A percentile compares a stretch with the other conserved stretches of the same genome.
phyloP scores from a whole-genome alignment of 768 basidiomycete genomes.

The Phanerochaete carnosa region DNA sequence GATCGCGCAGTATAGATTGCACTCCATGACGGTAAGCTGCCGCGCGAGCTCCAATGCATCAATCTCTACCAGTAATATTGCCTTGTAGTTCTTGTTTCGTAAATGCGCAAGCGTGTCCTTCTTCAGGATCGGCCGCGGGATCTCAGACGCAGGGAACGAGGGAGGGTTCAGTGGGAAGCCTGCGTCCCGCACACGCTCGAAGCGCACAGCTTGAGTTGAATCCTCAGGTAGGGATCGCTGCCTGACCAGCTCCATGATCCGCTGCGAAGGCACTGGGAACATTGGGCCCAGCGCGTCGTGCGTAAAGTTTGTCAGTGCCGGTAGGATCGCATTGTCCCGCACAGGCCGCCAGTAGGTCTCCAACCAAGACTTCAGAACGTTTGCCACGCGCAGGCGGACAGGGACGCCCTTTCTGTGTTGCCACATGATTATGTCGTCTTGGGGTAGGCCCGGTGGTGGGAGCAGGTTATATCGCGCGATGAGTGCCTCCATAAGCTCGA shows the following conservation, averaged over 20 bases:
- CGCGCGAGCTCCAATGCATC: slow-evolving; percentile 89
- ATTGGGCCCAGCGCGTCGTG: slow-evolving; percentile 55
- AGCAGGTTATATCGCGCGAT: slow-evolving; percentile 81
- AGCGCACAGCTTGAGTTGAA: slow-evolving; percentile 50
- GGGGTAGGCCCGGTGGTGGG: slow-evolving; percentile 54
- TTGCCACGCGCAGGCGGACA: slow-evolving; percentile 86
- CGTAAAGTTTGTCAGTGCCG: slow-evolving; percentile 56
- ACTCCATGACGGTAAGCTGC: slow-evolving; percentile 94
- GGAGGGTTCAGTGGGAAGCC: slow-evolving; percentile 73
- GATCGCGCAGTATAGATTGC: slow-evolving; percentile 80
- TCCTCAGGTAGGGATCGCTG: slow-evolving; percentile 33
- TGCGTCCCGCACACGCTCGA: slow-evolving; percentile 68
- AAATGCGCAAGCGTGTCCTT: slow-evolving; percentile 70
- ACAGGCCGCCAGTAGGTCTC: slow-evolving; percentile 86
- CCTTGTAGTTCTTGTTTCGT: slow-evolving; percentile 58
- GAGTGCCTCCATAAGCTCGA: slow-evolving; percentile 71
- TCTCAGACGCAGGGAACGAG: slow-evolving; percentile 49
- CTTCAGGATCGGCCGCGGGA: slow-evolving; percentile 85
- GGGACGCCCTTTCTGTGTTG: slow-evolving; percentile 85
- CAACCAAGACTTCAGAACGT: slow-evolving; percentile 93
- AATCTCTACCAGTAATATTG: slow-evolving; percentile 82
- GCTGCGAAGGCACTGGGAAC: slow-evolving; percentile 68
- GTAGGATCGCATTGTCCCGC: slow-evolving; percentile 65
- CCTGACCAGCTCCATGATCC: slow-evolving; percentile 68
- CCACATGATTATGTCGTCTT: slow-evolving; percentile 71